Conservation (phyloP, 306 rosid species). For the Cucumis sativus region Cucumber_9930_V3 NC_026659.2:4158501-4159000, state of each 20-base stretch:
- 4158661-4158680: background rate
- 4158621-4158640: conserved; percentile 8
- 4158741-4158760: background rate
- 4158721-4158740: conserved; percentile 14
- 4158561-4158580: background rate
- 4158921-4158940: no score
- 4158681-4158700: conserved; percentile 12
- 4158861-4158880: background rate
- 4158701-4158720: conserved; percentile 27
- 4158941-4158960: no score
- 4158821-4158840: background rate
- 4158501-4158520: conserved; percentile 8
- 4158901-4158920: background rate
- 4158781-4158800: background rate
- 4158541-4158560: background rate
- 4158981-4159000: no score
- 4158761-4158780: background rate
- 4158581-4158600: background rate
- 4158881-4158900: background rate
- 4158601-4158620: conserved; percentile 3
- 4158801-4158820: no score
- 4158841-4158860: conserved; percentile 5
- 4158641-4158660: conserved; percentile 59
- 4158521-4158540: background rate
- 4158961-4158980: no score